Evolutionary conservation across 1,139 yeast species (phyloP), one percentile per base, ranked within the genome.

Genomic region (Suhomyces maxii): DNA sequence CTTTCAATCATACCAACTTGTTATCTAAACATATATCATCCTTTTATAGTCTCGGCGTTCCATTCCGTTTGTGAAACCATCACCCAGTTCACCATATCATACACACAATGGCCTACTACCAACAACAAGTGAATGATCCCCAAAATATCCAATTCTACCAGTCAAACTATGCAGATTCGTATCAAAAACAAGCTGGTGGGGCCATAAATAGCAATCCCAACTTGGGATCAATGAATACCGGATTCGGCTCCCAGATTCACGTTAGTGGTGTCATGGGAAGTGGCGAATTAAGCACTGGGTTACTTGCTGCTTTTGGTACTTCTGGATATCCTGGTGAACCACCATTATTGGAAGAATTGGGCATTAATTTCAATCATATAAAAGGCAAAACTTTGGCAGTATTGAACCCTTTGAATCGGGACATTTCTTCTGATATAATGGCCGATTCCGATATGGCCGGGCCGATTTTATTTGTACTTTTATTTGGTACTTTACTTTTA

Each of bases 371-470:
- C 61, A 79, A 77, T 41, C 98, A 93, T 63, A 93, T 93, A 56
- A 82, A 85, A 57, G 77, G 82, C 41, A 90, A 93, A 73, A 93
- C 99, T 0, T 69, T 83, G 62, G 89, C 95, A 3, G 99, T 90
- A 23, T 77, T 93, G 61, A 86, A 86, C 57, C 96, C 96, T 3
- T 75, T 86, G 41, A 79, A 82, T 48, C 70, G 75, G 36, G 68
- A 67, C 55, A 79, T 83, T 35, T 80, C 80, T 49, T 78, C 85
- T 44, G 95, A 89, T 58, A 85, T 90, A 45, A 83, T 90, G 84
- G 84, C 85, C 44, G 98, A 93, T 64, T 80, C 95, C 18, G 99
- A 93, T 64, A 76, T 93, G 57, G 97, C 98, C 0, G 99, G 99
- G 0, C 99, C 99, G 1, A 78, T 93, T 37, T 71, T 95, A 42